Evolutionary conservation across 768 basidiomycete genomes (phyloP).

Genomic region (Thelephora aurantiotincta): DNA sequence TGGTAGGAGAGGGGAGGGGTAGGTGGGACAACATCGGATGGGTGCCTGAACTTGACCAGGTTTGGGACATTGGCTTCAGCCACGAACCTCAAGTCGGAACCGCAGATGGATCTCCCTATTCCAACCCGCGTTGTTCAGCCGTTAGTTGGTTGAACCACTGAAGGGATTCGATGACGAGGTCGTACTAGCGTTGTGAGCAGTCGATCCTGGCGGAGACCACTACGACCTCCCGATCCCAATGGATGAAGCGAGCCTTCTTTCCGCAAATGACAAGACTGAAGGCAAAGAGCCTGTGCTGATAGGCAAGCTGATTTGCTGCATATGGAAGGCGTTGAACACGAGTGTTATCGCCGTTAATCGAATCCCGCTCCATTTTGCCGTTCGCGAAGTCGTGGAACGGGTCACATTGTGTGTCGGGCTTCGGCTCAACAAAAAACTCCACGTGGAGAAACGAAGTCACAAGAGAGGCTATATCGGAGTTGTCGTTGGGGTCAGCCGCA

Average conservation of each 20-base stretch:
- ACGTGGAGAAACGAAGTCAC: slow-evolving; percentile 2
- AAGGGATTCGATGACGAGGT: slow-evolving; percentile 16
- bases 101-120: not conserved
- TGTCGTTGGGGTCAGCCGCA: not conserved
- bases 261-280: slow-evolving; percentile 17
- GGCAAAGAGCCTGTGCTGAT: slow-evolving; percentile 16
- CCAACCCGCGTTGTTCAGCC: slow-evolving; percentile 13
- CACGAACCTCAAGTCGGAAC: not conserved
- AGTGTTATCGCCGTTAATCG: too few species aligned
- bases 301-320: slow-evolving; percentile 9
- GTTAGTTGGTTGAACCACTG: slow-evolving; percentile 14
- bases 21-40: slow-evolving; percentile 15
- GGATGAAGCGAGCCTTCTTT: slow-evolving; percentile 15
- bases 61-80: slow-evolving; percentile 9
- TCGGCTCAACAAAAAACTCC: slow-evolving; percentile 6
- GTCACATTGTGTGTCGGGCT: not conserved
- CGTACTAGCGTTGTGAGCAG: slow-evolving; percentile 8
- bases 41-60: slow-evolving; percentile 15
- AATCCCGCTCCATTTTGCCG: not conserved
- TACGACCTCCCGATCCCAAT: slow-evolving; percentile 19
- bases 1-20: not conserved
- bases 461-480: not conserved
- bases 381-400: slow-evolving; percentile 3
- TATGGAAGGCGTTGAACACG: slow-evolving; percentile 12
- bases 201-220: slow-evolving; percentile 17